phyloP scores from a whole-genome alignment of 2,329 filamentous ascomycete genomes.

The Knufia fluminis region DNA sequence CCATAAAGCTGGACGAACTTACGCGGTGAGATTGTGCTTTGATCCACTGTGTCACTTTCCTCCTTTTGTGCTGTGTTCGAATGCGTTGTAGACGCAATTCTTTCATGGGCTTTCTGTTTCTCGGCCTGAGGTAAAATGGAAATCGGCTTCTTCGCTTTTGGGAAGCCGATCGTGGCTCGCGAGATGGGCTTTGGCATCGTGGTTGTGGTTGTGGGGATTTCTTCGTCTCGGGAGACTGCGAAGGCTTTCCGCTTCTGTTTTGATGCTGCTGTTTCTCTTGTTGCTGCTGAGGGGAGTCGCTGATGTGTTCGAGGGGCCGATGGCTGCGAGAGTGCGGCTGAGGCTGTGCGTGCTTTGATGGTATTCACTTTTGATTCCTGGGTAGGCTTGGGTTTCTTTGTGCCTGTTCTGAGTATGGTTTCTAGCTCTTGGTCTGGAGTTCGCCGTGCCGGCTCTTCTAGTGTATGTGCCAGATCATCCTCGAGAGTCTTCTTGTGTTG shows the following conservation, averaged over 20 bases:
- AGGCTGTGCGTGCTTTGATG: constrained; percentile 33
- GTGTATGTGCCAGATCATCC: constrained; percentile 41
- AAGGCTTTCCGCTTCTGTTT: constrained; percentile 29
- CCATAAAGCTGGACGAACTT: constrained; percentile 37
- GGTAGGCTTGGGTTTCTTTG: constrained; percentile 30
- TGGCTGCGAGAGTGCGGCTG: constrained; percentile 29
- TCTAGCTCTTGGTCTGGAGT: constrained; percentile 47
- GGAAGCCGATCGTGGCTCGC: constrained; percentile 75
- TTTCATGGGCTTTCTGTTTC: constrained; percentile 8
- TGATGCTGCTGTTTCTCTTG: constrained; percentile 29
- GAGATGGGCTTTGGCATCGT: constrained; percentile 58
- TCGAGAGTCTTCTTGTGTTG: constrained; percentile 58
- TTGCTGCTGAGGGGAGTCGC: constrained; percentile 24
- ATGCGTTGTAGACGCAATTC: constrained; percentile 21
- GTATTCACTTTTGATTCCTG: constrained; percentile 28
- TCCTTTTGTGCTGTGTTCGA: constrained; percentile 7
- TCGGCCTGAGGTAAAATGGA: constrained; percentile 26
- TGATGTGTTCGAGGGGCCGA: constrained; percentile 19
- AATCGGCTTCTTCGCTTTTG: constrained; percentile 57
- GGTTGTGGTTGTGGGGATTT: constrained; percentile 47
- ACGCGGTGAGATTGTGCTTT: constrained; percentile 30
- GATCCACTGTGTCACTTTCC: constrained; percentile 18
- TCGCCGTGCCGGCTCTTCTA: constrained; percentile 23
- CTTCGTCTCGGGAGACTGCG: constrained; percentile 35
- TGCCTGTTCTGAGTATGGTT: constrained; percentile 56